Base-by-base conservation (phyloP, 306 rosid genomes). In the Lablab purpureus region DNA sequence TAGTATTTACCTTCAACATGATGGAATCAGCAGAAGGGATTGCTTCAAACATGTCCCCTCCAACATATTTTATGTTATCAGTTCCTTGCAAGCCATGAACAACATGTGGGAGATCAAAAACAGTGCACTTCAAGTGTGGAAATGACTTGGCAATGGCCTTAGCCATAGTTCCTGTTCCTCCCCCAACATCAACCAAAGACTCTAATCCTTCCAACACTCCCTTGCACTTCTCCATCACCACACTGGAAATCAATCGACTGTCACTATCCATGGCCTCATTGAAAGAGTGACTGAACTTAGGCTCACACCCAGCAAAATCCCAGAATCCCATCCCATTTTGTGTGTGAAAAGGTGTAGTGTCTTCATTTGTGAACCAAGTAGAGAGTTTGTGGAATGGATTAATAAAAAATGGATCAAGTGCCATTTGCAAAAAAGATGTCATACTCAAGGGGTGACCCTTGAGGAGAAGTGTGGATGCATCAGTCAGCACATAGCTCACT, bases 201-300 rank as follows among this genome's bases (percentile, higher is more conserved):
- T 71, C 81, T 52, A 88, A 1, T 1, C 84, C 87, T 11, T 88
- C 52, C 8, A 90, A 88, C 46, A 85, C 89, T 8, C 50, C 80
- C 17, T 73, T 83, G 15, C 80, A 83, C 80, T 86, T 83, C 0
- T 62, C 89, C 17, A 84, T 6, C 75, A 90, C 65, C 49, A 84
- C 78, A 9, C 79, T 83, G 0, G 66, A 75, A 58, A 83, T 80
- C 71, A 90, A 46, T 34, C 69, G 59, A 2, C 92, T 58, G 72
- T 90, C 83, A 55, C 86, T 78, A 0, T 85, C 85, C 92, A 90
- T 90, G 77, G 83, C 87, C 12, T 85, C 89, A 32, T 90, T 87
- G 64, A 90, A 85, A 10, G 25, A 27, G 2, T 49, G 22, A 4
- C 65, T 65, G 2, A 69, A 15, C 21, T 66, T 77, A 0, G 81